Conservation (phyloP, 208 protist genomes). For the Trypanosomatidae sp. region DNA sequence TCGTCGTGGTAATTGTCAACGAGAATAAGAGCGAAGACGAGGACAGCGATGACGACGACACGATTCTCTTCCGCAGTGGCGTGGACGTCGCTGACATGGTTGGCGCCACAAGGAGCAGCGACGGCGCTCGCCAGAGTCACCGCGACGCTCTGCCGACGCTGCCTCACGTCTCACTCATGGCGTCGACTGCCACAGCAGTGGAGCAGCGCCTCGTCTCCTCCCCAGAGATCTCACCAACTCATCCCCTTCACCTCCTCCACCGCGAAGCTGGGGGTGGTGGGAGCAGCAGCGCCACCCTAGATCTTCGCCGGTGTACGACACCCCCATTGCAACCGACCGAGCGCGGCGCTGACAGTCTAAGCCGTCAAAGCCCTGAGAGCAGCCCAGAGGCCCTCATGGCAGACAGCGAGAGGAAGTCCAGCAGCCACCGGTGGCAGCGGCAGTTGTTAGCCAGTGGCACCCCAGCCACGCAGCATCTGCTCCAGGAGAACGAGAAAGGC, state of each 20-base stretch:
- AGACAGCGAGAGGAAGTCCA: conserved; percentile 31
- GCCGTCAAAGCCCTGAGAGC: background rate
- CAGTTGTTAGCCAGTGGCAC: conserved; percentile 9
- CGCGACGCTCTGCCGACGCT: background rate
- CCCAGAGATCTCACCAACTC: background rate
- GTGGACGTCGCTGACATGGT: background rate
- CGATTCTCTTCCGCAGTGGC: background rate
- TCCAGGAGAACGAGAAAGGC: background rate
- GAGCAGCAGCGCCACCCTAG: conserved; percentile 4
- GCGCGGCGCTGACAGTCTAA: background rate
- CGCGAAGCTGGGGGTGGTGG: too few species aligned
- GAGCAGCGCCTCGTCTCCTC: background rate
- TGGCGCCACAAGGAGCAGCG: background rate
- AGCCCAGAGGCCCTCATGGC: conserved; percentile 33
- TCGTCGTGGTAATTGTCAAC: background rate
- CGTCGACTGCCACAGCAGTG: background rate
- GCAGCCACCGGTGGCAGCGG: conserved; percentile 24
- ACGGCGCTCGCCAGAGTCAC: background rate
- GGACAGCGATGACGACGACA: background rate
- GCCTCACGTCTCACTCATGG: background rate
- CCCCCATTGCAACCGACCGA: background rate
- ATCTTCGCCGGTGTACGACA: background rate
- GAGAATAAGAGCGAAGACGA: background rate
- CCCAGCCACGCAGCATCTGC: conserved; percentile 14
- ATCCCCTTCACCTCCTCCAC: background rate